Base-by-base conservation (phyloP, 768 basidiomycete species). In the Kwoniella europaea region DNA sequence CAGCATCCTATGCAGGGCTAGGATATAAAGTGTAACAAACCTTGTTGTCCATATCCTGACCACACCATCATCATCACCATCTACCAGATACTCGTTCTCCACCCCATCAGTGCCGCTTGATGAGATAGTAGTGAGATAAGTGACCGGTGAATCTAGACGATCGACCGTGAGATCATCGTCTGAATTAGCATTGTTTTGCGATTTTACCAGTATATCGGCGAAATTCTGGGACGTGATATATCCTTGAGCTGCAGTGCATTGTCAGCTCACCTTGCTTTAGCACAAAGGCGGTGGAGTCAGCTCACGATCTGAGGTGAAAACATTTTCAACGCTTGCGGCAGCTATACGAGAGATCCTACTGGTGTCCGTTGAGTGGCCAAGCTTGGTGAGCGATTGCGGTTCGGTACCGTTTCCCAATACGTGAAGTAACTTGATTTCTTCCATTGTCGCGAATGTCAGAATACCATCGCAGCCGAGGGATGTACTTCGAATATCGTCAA, bases 61-160 rank as follows among this genome's bases (percentile, higher is more conserved):
- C 13, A 69, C 71, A 16, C 82, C 82, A 64, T 83, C 82, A 58
- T 83, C 80, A 71, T 81, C 80, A 10, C 82, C 82, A 0, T 79
- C 79, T 3, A 77, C 73, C 2, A 82, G 24, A 20, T 76, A 74
- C 20, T 65, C 62, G 12, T 50, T 50, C n/a, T 24, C 20, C 9
- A 18, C 4, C 10, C 27, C 63, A 6, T 57, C 52, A 16, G 57
- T 15, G 18, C 44, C 15, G 35, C 35, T 35, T 27, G 29, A 50
- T 18, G 65, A n/a, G 44, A 57, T 52, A 44, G 55, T 43, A 16
- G 75, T 59, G 58, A 79, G 13, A 50, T 59, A 73, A 2, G 77
- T 77, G 29, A 80, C 68, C 3, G 68, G 63, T 15, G 76, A 71
- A 13, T 78, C 77, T 2, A 77, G 67, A 9, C 79, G 68, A 58